phyloP scores from a whole-genome alignment of 345 rosid species.

The Moricandia arvensis region DNA sequence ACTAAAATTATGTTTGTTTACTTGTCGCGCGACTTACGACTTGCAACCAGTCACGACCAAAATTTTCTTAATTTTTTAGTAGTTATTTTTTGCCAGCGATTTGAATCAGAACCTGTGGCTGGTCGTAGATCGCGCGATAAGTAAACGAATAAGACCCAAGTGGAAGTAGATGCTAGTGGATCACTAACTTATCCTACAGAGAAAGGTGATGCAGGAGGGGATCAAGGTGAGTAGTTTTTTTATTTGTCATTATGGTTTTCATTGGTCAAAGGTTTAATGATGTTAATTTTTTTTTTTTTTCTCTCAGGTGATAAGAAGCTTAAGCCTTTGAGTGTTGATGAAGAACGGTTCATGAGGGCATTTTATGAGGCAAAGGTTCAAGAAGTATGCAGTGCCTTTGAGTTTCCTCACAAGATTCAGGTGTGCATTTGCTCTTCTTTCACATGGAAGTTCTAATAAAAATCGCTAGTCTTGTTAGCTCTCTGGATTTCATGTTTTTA shows the following conservation, averaged over 20 bases:
- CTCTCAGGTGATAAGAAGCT: constrained; percentile 66
- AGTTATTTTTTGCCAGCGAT: too few relatives aligned
- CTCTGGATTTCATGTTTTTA: constrained; percentile 8
- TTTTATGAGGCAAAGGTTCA: constrained; percentile 87
- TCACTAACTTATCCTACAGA: constrained; percentile 66
- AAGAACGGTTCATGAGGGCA: constrained; percentile 85
- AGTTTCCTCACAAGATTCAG: constrained; percentile 97
- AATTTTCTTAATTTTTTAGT: too few relatives aligned
- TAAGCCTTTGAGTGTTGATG: constrained; percentile 78
- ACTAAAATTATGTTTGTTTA: too few relatives aligned
- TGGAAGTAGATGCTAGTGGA: constrained; percentile 90
- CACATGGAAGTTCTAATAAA: neutral
- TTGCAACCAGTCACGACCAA: too few relatives aligned
- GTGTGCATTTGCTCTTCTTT: constrained; percentile 34
- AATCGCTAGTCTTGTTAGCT: neutral
- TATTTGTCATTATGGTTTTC: constrained; percentile 1
- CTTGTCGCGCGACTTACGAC: too few relatives aligned
- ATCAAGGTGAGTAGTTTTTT: constrained; percentile 47
- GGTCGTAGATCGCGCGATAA: too few relatives aligned
- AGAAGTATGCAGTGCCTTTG: constrained; percentile 95
- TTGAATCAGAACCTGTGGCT: too few relatives aligned
- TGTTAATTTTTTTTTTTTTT: constrained; percentile 5
- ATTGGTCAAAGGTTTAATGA: neutral
- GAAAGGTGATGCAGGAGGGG: constrained; percentile 45
- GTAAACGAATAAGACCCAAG: too few relatives aligned